Evolutionary conservation across 495 filamentous ascomycete species (phyloP).

Genomic region (Evernia prunastri): DNA sequence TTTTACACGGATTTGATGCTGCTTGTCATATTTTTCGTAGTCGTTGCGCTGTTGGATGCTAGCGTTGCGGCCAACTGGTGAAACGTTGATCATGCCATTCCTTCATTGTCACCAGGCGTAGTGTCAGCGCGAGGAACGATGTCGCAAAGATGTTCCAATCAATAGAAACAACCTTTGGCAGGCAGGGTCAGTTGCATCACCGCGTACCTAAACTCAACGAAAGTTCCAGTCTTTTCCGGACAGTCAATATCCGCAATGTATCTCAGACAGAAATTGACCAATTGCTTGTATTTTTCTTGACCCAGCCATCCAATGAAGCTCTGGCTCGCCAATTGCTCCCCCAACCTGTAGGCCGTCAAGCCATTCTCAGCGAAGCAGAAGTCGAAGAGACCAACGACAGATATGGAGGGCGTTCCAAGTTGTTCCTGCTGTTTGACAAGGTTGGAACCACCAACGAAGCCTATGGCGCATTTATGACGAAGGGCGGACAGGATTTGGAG

Average conservation of each 20-base stretch:
- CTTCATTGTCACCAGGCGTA: slow-evolving; percentile 17
- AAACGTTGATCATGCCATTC: slow-evolving; percentile 95
- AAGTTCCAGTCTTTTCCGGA: slow-evolving; percentile 89
- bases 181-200: not conserved
- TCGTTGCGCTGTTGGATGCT: slow-evolving; percentile 69
- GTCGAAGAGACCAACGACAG: slow-evolving; percentile 80
- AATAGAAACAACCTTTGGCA: not conserved
- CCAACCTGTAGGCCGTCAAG: slow-evolving; percentile 79
- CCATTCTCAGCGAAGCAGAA: slow-evolving; percentile 97
- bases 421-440: slow-evolving; percentile 93
- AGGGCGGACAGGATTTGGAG: slow-evolving; percentile 69
- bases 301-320: slow-evolving; percentile 91
- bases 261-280: slow-evolving; percentile 78
- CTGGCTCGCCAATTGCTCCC: slow-evolving; percentile 60
- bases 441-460: slow-evolving; percentile 84
- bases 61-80: slow-evolving; percentile 88
- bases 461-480: slow-evolving; percentile 84
- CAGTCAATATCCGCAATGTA: slow-evolving; percentile 81
- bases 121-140: not conserved
- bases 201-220: slow-evolving; percentile 76
- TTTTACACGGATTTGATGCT: slow-evolving; percentile 62
- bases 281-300: slow-evolving; percentile 82
- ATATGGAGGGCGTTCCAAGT: slow-evolving; percentile 56
- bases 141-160: not conserved
- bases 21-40: slow-evolving; percentile 70